Base-by-base conservation (phyloP, 2,329 filamentous ascomycete genomes). In the Epichloe elymi region DNA sequence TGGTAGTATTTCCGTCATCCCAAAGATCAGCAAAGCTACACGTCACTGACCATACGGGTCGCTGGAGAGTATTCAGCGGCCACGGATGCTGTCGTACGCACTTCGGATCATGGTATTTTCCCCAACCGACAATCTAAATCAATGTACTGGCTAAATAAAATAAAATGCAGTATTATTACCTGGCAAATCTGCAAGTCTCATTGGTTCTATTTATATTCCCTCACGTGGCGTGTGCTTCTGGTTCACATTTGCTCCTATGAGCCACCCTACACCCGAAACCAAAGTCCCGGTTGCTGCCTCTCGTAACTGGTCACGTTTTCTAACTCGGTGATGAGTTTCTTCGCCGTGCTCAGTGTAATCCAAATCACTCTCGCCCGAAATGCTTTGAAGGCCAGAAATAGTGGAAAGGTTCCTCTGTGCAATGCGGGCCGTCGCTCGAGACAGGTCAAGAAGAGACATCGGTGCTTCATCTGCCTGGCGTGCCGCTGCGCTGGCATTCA, bases 221-320 rank as follows among this genome's bases (percentile, higher is more conserved):
- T 11, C 48, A 19, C 33, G 30, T 43, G 39, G n/a, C 20, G 37
- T 19, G 51, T 26, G 14, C 38, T 47, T 42, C 54, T 63, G 58
- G 39, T 56, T 62, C 1, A 62, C 57, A 51, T 65, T 68, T n/a
- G 80, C 82, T 6, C 79, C 79, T 53, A 85, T 75, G 45, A 85
- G 63, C 82, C 82, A 85, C 0, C 82, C 81, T 23, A 86, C 77
- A 17, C 82, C 79, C 42, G 78, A 80, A 3, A 82, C 82, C 45
- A 85, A 63, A 1, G 80, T 82, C n/a, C 79, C 80, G 51, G 83
- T 79, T 8, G 82, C 82, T 37, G 75, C 82, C 53, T 84, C 81
- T 55, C 79, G 72, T 40, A 85, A 60, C 64, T 85, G 83, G 63
- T 91, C 87, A 58, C 87, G 75, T 70, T 83, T 90, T 58, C 86